These are phyloP conservation scores for Populus hybrid DNA, from an alignment of 441 rosid genomes.

Conservation along the genomic window DNA sequence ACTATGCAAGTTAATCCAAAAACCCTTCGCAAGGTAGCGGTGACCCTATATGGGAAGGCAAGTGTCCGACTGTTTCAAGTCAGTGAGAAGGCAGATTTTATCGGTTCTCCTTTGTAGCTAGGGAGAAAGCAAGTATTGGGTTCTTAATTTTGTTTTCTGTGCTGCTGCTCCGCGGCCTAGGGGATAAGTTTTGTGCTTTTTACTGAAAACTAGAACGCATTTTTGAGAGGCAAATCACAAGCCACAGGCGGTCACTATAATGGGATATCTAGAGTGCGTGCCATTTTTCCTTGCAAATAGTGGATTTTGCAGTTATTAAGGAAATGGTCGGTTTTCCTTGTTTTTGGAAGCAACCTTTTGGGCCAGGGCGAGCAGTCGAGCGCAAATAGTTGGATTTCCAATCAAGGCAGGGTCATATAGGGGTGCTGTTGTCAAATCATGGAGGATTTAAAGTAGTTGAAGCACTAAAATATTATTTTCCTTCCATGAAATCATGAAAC, in stretches of 20 bases:
- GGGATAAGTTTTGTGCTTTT: constrained; percentile 19
- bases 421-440: constrained; percentile 16
- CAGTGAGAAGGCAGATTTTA: background rate
- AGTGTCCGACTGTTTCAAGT: background rate
- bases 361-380: background rate
- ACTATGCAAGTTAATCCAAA: background rate
- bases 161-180: constrained; percentile 1
- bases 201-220: constrained; percentile 42
- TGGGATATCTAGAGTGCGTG: constrained; percentile 6
- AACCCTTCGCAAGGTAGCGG: background rate
- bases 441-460: background rate
- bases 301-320: constrained; percentile 39
- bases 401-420: background rate
- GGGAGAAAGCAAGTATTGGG: background rate
- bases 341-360: constrained; percentile 4
- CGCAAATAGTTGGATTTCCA: background rate
- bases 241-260: constrained; percentile 34
- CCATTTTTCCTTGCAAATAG: constrained; percentile 19
- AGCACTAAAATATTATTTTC: constrained; percentile 3
- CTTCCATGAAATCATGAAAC: constrained; percentile 8
- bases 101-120: background rate
- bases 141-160: background rate
- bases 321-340: constrained; percentile 43
- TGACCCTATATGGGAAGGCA: background rate
- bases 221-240: constrained; percentile 13